Conservation (phyloP, 169 alveolate species). For the Eimeria acervulina region DNA sequence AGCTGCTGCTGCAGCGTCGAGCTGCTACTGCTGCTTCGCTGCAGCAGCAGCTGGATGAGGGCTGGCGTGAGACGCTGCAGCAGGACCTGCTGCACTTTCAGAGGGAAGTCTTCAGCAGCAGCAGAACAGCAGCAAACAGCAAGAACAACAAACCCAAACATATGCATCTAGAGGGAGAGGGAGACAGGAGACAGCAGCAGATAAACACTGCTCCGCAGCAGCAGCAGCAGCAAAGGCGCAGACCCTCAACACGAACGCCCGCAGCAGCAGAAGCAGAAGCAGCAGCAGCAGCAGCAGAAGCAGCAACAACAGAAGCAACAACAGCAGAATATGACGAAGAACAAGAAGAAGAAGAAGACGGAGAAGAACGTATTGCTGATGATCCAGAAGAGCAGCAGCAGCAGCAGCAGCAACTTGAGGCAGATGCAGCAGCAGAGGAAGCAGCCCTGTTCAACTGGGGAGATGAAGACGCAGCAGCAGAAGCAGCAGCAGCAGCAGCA, state of each 20-base stretch:
- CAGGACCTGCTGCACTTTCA: slow-evolving; percentile 45
- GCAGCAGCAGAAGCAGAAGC: slow-evolving; percentile 12
- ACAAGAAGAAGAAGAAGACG: background rate
- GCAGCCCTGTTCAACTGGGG: background rate
- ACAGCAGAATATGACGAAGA: background rate
- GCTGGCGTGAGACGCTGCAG: slow-evolving; percentile 16
- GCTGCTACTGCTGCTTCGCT: slow-evolving; percentile 6
- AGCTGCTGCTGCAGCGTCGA: background rate
- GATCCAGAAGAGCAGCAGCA: background rate
- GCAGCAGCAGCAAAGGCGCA: background rate
- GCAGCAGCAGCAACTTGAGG: background rate
- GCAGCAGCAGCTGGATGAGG: slow-evolving; percentile 56
- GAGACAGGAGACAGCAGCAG: background rate
- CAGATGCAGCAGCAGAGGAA: background rate
- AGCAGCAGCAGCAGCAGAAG: slow-evolving; percentile 8
- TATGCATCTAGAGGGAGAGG: background rate
- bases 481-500: background rate
- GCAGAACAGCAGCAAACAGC: background rate
- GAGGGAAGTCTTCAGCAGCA: slow-evolving; percentile 2
- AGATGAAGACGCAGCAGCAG: background rate
- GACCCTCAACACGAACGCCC: background rate
- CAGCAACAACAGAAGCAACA: background rate
- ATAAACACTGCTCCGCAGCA: background rate
- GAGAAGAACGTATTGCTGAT: background rate
- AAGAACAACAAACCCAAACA: background rate